Base-by-base conservation (phyloP, 345 rosid species). In the Lumnitzera littorea region DNA sequence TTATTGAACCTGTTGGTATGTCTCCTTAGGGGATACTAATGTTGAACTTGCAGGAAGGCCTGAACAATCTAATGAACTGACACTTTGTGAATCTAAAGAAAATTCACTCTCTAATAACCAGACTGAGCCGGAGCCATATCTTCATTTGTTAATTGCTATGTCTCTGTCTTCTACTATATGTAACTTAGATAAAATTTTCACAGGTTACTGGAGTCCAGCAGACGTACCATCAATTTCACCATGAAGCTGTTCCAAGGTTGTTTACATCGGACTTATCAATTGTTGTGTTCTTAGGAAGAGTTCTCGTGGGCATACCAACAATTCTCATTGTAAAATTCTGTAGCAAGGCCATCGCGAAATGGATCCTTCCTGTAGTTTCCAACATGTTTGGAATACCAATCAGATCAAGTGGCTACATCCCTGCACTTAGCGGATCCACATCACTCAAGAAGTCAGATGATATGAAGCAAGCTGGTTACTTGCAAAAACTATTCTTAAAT, bases 161-260 rank as follows among this genome's bases (percentile, higher is more conserved):
- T 36, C 9, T 36, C 5, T 36, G 43, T 36, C 43, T 5, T 7
- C 43, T 36, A 36, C 43, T 36, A 36, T 36, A 36, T 36, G 7
- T 36, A 4, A 36, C 43, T 2, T 36, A 36, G 56, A 54, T 24
- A 13, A 12, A 55, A 61, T 41, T 48, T 58, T 29, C 58, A 51
- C 78, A 94, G 99, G 91, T 90, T 13, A 60, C 88, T 0, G 97
- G 99, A 23, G 72, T 94, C 62, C 96, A 90, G 60, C 96, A 78
- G 72, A 84, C 99, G 5, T 90, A 83, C 74, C 63, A 78, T 55
- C 99, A 90, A 73, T 94, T 84, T 78, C 99, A 94, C 82, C 99
- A 89, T 11, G 96, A 86, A 73, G 83, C 78, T 0, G 89, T 76
- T 31, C 89, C 91, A 0, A 74, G 67, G 51, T 50, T 94, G 49